Evolutionary conservation across 306 rosid species (phyloP).

Genomic region (Crataegus laevigata): DNA sequence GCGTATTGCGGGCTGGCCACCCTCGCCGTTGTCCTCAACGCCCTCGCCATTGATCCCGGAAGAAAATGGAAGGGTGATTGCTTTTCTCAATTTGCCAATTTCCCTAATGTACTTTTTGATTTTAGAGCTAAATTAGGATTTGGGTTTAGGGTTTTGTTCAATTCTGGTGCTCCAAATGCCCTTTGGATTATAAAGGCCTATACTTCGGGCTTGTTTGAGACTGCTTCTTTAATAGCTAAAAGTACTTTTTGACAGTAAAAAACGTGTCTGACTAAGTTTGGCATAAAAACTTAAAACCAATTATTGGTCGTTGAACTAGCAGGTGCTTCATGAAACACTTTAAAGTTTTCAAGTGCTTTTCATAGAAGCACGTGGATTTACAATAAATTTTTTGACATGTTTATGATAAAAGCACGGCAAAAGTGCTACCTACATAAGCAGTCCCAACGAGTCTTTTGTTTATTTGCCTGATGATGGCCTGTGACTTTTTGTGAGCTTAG

Average conservation of each 20-base stretch:
- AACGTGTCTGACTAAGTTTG: no score
- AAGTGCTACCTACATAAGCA: no score
- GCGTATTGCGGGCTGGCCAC: constrained; percentile 82
- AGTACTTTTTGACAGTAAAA: no score
- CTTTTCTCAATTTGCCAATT: background rate
- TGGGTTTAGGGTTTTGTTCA: background rate
- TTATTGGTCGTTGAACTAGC: no score
- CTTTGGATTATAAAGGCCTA: background rate
- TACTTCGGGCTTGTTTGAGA: background rate
- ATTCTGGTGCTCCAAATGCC: background rate
- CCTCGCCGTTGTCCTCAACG: constrained; percentile 77
- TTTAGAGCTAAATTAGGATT: background rate
- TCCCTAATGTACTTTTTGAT: background rate
- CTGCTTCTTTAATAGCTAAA: no score
- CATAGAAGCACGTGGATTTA: no score
- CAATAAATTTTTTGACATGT: no score
- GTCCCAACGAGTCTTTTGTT: background rate
- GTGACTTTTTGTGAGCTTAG: constrained; percentile 25
- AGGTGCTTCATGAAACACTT: no score
- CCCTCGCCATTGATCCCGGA: constrained; percentile 93
- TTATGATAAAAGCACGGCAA: no score
- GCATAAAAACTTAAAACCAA: no score
- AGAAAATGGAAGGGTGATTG: constrained; percentile 88
- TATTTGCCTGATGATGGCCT: background rate
- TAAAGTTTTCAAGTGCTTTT: no score